Percentiles rank a stretch among this genome's conserved stretches.
phyloP scores from a whole-genome alignment of 2,329 filamentous ascomycete species.

The Diaporthe humulicola region DNA sequence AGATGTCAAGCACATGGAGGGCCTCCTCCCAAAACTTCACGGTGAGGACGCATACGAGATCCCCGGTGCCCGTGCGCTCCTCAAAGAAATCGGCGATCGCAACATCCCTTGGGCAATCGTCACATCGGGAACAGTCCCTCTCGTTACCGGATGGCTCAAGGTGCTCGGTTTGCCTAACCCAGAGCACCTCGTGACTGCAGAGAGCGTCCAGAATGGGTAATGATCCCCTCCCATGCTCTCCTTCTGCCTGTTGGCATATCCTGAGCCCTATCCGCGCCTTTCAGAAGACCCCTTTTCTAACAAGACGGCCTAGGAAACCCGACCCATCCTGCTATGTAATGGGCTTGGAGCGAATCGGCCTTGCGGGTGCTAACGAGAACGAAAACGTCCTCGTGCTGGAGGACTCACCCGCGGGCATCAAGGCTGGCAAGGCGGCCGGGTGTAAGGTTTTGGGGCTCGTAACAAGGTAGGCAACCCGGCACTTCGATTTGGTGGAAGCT shows the following conservation, averaged over 20 bases:
- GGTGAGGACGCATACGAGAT: slow-evolving; percentile 87
- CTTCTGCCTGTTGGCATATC: background rate
- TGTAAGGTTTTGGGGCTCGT: slow-evolving; percentile 87
- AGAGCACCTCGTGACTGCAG: slow-evolving; percentile 77
- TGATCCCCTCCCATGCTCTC: background rate
- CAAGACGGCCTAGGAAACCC: slow-evolving; percentile 69
- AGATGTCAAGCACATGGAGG: slow-evolving; percentile 88
- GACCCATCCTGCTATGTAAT: slow-evolving; percentile 81
- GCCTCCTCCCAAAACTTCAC: slow-evolving; percentile 80
- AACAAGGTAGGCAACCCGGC: slow-evolving; percentile 59
- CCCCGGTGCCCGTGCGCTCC: slow-evolving; percentile 81
- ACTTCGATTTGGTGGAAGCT: background rate
- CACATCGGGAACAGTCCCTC: slow-evolving; percentile 76
- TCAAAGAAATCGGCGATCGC: slow-evolving; percentile 73
- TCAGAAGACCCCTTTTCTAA: background rate
- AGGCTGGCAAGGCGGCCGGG: slow-evolving; percentile 85
- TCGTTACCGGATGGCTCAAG: slow-evolving; percentile 80
- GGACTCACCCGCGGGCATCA: slow-evolving; percentile 89
- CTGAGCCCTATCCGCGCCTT: background rate
- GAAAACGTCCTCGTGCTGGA: slow-evolving; percentile 79
- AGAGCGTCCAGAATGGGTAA: slow-evolving; percentile 74
- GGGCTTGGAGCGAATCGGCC: slow-evolving; percentile 72
- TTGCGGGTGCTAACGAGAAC: slow-evolving; percentile 60
- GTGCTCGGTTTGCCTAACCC: slow-evolving; percentile 76
- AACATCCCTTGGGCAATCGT: slow-evolving; percentile 88